phyloP scores from a whole-genome alignment of 306 rosid species.

The Cucurbita pepo region DNA sequence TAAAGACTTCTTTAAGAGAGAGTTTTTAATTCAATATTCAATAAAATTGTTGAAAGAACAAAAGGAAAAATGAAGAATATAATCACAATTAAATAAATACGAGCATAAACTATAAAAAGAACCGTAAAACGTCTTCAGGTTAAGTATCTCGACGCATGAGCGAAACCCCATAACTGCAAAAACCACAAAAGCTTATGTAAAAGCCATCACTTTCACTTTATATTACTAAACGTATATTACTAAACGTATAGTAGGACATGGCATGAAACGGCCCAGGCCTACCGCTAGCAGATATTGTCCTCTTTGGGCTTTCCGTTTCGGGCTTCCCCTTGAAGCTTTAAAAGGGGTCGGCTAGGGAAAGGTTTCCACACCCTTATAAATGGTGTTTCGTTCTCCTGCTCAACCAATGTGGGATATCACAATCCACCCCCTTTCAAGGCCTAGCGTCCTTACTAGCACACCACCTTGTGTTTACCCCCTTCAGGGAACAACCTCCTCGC shows the following conservation, averaged over 20 bases:
- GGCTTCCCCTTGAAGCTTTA: too few species aligned
- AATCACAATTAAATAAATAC: background rate
- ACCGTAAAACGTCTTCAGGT: constrained; percentile 5
- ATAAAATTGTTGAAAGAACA: background rate
- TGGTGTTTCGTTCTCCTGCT: too few species aligned
- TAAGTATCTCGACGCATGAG: constrained; percentile 58
- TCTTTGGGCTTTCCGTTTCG: too few species aligned
- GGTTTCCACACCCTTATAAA: too few species aligned
- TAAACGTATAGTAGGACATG: background rate
- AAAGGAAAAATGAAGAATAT: background rate
- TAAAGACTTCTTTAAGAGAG: background rate
- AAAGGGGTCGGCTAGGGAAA: too few species aligned
- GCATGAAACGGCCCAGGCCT: too few species aligned
- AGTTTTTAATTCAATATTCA: background rate
- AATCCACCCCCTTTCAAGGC: too few species aligned
- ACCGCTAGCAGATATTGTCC: too few species aligned
- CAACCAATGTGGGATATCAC: too few species aligned
- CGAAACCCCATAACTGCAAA: constrained; percentile 94
- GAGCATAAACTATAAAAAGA: background rate
- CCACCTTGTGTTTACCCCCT: too few species aligned
- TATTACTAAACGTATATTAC: background rate
- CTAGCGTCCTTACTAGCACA: too few species aligned
- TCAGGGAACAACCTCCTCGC: too few species aligned
- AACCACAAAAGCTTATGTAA: constrained; percentile 8
- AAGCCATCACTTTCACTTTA: background rate